phyloP scores from a whole-genome alignment of 140 eudicot genomes.

The Flaveria floridana region DNA sequence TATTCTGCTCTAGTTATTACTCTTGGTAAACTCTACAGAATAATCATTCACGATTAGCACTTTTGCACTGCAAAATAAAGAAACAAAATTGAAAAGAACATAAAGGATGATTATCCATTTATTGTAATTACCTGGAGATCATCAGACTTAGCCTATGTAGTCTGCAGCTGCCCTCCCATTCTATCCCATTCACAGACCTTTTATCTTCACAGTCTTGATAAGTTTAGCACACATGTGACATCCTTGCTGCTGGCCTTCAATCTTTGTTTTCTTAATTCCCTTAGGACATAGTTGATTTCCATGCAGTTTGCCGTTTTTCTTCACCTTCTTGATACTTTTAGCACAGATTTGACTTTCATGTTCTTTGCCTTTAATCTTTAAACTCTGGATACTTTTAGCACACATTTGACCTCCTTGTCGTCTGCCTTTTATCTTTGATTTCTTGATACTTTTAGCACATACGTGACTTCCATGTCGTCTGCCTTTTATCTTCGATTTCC shows the following conservation, averaged over 20 bases:
- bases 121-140: slow-evolving; percentile 7
- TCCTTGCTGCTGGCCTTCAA: not conserved
- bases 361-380: slow-evolving; percentile 5
- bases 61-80: not conserved
- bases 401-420: not conserved
- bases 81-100: not conserved
- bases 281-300: not conserved
- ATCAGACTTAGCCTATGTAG: not conserved
- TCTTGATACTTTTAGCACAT: not conserved
- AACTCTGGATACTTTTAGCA: not conserved
- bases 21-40: not conserved
- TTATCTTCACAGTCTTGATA: slow-evolving; percentile 18
- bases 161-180: slow-evolving; percentile 4
- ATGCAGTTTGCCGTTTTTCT: not conserved
- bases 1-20: not conserved
- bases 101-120: not conserved
- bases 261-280: slow-evolving; percentile 13
- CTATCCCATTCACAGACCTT: slow-evolving; percentile 3
- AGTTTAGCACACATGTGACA: not conserved
- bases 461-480: not conserved
- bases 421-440: slow-evolving; percentile 5
- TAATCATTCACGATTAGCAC: not conserved
- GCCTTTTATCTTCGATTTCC: slow-evolving; percentile 3
- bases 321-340: not conserved
- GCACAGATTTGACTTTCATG: not conserved